Percentiles rank a stretch among this genome's conserved stretches.
Conservation (phyloP, 352 stramenopile species). For the Pythium phragmiticola region DNA sequence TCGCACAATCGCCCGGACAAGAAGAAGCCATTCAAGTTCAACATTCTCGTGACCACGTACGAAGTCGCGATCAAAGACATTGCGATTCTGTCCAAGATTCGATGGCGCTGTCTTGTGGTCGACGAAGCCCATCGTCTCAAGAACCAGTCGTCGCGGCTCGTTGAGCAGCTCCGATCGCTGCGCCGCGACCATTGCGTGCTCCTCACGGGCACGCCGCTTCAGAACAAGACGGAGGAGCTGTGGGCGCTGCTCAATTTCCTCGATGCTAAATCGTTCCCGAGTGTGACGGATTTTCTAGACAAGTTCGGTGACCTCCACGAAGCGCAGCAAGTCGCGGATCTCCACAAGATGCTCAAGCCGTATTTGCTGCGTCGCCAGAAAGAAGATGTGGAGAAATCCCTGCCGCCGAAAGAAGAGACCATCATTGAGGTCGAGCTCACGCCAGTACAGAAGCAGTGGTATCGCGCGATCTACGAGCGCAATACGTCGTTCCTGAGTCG, state of each 20-base stretch:
- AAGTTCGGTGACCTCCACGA: conserved; percentile 90
- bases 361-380: conserved; percentile 89
- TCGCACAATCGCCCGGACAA: conserved; percentile 67
- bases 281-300: conserved; percentile 92
- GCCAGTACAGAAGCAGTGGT: conserved; percentile 89
- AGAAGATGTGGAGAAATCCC: conserved; percentile 88
- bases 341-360: conserved; percentile 90
- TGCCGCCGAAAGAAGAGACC: conserved; percentile 88
- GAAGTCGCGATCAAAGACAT: conserved; percentile 91
- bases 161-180: conserved; percentile 84
- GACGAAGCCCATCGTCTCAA: conserved; percentile 90
- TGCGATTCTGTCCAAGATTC: conserved; percentile 93
- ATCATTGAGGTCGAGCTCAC: conserved; percentile 92
- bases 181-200: conserved; percentile 82
- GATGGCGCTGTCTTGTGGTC: conserved; percentile 87
- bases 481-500: conserved; percentile 92
- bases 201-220: conserved; percentile 83
- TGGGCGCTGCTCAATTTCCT: conserved; percentile 99
- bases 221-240: conserved; percentile 99
- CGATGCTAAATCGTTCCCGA: conserved; percentile 92
- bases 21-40: conserved; percentile 86
- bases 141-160: conserved; percentile 81
- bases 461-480: conserved; percentile 95
- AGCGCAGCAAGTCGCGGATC: conserved; percentile 82
- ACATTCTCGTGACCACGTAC: conserved; percentile 91